Conservation (phyloP, 805 yeast genomes). For the Saccharomycopsis capsularis region DNA sequence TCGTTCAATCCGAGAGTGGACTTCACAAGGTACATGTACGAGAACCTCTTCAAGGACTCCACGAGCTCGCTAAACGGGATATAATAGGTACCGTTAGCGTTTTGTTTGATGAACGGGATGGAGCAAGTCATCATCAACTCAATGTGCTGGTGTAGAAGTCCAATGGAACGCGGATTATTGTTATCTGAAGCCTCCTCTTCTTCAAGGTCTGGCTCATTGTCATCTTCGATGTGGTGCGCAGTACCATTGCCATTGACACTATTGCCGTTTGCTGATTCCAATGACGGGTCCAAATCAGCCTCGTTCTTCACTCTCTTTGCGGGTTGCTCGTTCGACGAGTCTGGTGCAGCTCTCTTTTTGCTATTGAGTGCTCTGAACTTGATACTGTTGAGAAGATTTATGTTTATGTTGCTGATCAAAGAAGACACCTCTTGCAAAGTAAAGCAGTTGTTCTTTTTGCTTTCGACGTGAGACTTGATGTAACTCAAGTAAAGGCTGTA, state of each 20-base stretch:
- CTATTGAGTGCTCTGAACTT: conserved; percentile 33
- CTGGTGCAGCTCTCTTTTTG: conserved; percentile 26
- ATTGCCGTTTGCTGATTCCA: conserved; percentile 22
- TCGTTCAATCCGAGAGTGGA: conserved; percentile 60
- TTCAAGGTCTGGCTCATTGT: conserved; percentile 30
- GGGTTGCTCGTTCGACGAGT: conserved; percentile 24
- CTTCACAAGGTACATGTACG: conserved; percentile 51
- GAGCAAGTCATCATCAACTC: conserved; percentile 51
- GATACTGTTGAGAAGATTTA: conserved; percentile 12
- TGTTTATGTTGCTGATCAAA: conserved; percentile 7
- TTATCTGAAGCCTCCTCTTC: conserved; percentile 28
- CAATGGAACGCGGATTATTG: conserved; percentile 19
- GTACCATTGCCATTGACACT: conserved; percentile 20
- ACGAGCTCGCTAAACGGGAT: conserved; percentile 54
- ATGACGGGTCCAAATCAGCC: conserved; percentile 19
- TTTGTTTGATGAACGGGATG: conserved; percentile 55
- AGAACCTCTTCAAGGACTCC: conserved; percentile 39
- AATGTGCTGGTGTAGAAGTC: conserved; percentile 41
- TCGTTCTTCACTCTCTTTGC: conserved; percentile 27
- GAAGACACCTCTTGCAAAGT: conserved; percentile 16
- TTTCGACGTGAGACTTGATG: conserved; percentile 12
- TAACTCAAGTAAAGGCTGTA: conserved; percentile 11
- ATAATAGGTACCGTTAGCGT: conserved; percentile 49
- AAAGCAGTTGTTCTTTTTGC: conserved; percentile 4
- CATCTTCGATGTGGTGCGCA: conserved; percentile 22